A percentile compares a stretch with the other conserved stretches of the same genome.
Conservation (phyloP, 2,329 filamentous ascomycete genomes). For the Ascochyta viciae-villosae region DNA sequence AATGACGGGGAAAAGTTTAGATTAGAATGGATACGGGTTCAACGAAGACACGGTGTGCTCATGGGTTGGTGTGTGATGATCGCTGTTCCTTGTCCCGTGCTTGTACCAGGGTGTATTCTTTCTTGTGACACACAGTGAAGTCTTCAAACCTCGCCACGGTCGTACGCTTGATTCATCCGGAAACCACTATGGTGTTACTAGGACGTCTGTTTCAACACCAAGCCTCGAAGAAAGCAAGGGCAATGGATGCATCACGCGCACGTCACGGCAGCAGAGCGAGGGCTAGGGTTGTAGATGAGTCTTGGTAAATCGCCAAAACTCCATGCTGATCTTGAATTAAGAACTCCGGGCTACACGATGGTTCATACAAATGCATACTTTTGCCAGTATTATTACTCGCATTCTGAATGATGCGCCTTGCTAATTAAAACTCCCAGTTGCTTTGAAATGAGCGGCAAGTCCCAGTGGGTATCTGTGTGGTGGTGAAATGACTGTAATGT, state of each 20-base stretch:
- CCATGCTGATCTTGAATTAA: conserved; percentile 9
- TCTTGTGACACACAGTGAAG: neutral
- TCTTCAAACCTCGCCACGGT: neutral
- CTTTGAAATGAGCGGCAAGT: conserved; percentile 21
- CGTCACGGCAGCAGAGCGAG: neutral
- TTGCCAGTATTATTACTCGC: conserved; percentile 13
- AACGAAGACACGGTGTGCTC: neutral
- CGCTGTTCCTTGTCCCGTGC: neutral
- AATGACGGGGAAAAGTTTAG: neutral
- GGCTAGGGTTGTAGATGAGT: neutral
- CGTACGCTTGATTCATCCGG: neutral
- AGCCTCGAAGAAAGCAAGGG: neutral
- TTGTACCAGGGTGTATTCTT: neutral
- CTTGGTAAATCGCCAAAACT: conserved; percentile 7
- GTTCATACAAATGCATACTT: conserved; percentile 10
- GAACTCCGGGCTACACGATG: conserved; percentile 15
- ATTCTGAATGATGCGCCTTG: conserved; percentile 10
- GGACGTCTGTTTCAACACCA: conserved; percentile 2
- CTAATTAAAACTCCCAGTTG: conserved; percentile 17
- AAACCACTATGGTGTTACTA: neutral
- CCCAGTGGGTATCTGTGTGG: conserved; percentile 20
- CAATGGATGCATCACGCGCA: neutral
- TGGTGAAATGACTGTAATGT: conserved; percentile 21
- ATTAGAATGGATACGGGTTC: neutral
- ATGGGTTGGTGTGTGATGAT: neutral